These are phyloP conservation scores for Colletotrichum sp. DNA, from an alignment of 2,329 filamentous ascomycete genomes.

Conservation along the genomic window DNA sequence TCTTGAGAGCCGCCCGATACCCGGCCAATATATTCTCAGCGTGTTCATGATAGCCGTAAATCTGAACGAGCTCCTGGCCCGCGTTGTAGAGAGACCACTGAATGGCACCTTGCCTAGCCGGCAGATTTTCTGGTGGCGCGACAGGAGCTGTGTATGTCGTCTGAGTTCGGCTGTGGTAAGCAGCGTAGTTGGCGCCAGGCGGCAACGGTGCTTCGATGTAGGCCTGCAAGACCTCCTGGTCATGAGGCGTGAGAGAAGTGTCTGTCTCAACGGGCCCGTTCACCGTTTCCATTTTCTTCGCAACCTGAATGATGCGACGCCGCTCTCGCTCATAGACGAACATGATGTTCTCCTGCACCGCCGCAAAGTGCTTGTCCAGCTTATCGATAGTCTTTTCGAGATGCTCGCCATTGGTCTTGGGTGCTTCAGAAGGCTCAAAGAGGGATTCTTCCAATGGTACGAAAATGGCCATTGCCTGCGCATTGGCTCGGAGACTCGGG, in stretches of 20 bases:
- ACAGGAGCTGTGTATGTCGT: background rate
- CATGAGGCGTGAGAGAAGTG: background rate
- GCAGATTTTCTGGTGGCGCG: background rate
- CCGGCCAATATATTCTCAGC: conserved; percentile 23
- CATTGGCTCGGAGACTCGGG: conserved; percentile 26
- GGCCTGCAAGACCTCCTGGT: background rate
- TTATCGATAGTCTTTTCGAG: conserved; percentile 32
- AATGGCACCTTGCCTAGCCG: conserved; percentile 1
- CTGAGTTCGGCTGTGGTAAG: background rate
- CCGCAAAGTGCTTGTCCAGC: conserved; percentile 33
- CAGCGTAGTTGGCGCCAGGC: background rate
- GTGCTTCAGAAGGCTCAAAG: conserved; percentile 27
- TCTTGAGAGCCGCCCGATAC: conserved; percentile 25
- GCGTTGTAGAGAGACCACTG: conserved; percentile 23
- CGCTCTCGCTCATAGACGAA: conserved; percentile 39
- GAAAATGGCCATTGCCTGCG: conserved; percentile 30
- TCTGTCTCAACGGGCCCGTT: background rate
- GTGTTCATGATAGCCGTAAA: conserved; percentile 25
- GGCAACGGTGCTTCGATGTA: background rate
- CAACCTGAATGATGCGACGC: conserved; percentile 29
- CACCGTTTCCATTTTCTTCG: conserved; percentile 14
- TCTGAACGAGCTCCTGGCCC: conserved; percentile 22
- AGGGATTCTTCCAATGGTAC: conserved; percentile 36
- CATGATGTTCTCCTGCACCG: conserved; percentile 34
- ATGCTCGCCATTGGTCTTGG: conserved; percentile 30